Base-by-base conservation (phyloP, 495 filamentous ascomycete species). In the Niebla homalea region DNA sequence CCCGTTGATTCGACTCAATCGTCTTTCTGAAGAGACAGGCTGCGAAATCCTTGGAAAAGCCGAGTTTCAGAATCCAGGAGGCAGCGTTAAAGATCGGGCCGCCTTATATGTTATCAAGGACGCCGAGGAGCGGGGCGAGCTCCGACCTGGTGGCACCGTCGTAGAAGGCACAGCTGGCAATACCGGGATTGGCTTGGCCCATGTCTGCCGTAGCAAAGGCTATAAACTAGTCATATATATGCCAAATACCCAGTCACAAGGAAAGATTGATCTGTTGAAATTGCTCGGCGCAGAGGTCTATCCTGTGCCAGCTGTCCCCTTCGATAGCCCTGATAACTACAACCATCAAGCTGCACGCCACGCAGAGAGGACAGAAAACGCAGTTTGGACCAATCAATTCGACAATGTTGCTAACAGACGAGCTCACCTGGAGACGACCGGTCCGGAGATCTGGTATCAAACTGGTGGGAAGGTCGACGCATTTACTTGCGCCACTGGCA, bases 361-460 rank as follows among this genome's bases (percentile, higher is more conserved):
- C 66, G 92, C 92, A 35, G 88, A 93, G 67, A 65, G 71, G 0
- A 64, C 88, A 41, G 81, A 84, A 2, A 96, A 96, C 67, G 89
- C 92, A 6, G 89, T 96, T 2, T 98, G 92, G 92, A 98, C 92
- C 23, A 92, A 98, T 68, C 92, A 98, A 65, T 98, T 98, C 70
- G 92, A 98, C 62, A 98, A 98, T 70, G 77, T 71, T 29, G 92
- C 93, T 47, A 98, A 98, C 66, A 78, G 93, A 25, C 80, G 84
- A 62, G 90, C 90, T 22, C 92, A 98, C 61, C 81, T 98, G 58
- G 92, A 95, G 70, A 97, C 90, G 0, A 98, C 92, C 1, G 92
- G 92, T 0, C 92, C 92, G 1, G 92, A 98, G 65, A 89, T 98
- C 62, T 98, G 92, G 92, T 64, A 79, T n/a, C 92, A 98, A 72